Base-by-base conservation (phyloP, 1,139 yeast genomes). In the Williopsis jadinii region DNA sequence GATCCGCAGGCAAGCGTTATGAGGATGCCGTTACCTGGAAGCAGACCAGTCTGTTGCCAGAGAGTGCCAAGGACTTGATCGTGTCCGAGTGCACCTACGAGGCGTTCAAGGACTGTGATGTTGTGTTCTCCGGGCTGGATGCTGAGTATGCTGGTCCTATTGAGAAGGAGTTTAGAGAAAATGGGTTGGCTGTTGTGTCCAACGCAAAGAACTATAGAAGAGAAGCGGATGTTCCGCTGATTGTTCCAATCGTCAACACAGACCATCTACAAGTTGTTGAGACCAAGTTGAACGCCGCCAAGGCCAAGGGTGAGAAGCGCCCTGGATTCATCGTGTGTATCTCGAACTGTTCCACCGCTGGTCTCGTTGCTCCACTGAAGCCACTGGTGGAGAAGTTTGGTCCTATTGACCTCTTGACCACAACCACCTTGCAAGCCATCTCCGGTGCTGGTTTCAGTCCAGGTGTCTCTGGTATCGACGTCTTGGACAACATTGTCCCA, bases 401-500 rank as follows among this genome's bases (percentile, higher is more conserved):
- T 38, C 95, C 97, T 40, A 77, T 92, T 47, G 90, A 86, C 47
- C 75, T 82, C 29, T 75, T 90, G 55, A 82, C 95, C 30, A 79
- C 95, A 40, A 88, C 97, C 44, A 92, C 98, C 13, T 67, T 92
- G 65, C 99, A 92, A 65, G 98, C 98, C 35, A 86, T 92, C 50
- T 88, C 97, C 9, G 99, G 99, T 53, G 98, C 95, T 27, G 99
- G 99, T 2, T 92, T 86, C 64, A 85, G 96, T 11, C 99, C 99
- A 36, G 99, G 99, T 62, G 95, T 90, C 41, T 79, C 96, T 27
- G 94, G 95, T 47, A 90, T 92, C 66, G 97, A 92, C 60, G 80
- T 92, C 41, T 73, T 92, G 57, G 99, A 92, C 67, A 92, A 92
- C 68, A 75, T 92, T 53, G 87, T 92, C 42, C 99, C 99, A 37